Evolutionary conservation across 768 basidiomycete genomes (phyloP), one percentile per base, ranked within the genome.

Genomic region (Boletus tomentosulus): DNA sequence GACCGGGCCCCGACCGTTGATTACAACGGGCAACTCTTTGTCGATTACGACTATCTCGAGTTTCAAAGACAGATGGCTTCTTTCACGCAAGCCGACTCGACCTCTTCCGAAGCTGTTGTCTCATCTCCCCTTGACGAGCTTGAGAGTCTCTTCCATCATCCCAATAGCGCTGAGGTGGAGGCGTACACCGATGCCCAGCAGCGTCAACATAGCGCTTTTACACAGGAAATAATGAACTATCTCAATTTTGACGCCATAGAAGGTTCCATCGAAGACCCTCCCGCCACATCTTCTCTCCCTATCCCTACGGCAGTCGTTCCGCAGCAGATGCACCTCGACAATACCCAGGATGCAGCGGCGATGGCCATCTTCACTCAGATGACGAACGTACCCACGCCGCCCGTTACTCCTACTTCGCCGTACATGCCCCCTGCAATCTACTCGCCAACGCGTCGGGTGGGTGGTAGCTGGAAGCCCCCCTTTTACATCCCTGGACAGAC

Each of bases 401-500:
- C 27, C 9, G 46, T 44, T 30, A 6, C 46, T 39, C 31, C 53
- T 19, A 24, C 50, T 22, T 56, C 53, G 7, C 56, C 73, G 2
- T 85, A 85, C 57, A 66, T 73, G 1, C 84, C 84, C 6, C 83
- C 84, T 46, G 83, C 84, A 22, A 63, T 69, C 4, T 60, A 77
- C 52, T 74, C 77, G 1, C 74, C 77, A 9, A 76, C 70, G 25
- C 77, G 84, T 39, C 80, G 84, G 4, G 83, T 81, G 37, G 84
- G 65, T 9, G 82, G 70, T 3, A 79, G 69, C 49, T 86, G 83
- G 81, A 73, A 66, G 41, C 56, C 58, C 16, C 39, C 63, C n/a
- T 58, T 57, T 15, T 16, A 22, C 1, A 30, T 22, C 4, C 62
- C 66, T 19, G 60, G 62, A 2, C 61, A 66, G 1, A 55, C 65